Evolutionary conservation across 768 basidiomycete genomes (phyloP), one percentile per base, ranked within the genome.

Genomic region (Lepiota brunneoincarnata): DNA sequence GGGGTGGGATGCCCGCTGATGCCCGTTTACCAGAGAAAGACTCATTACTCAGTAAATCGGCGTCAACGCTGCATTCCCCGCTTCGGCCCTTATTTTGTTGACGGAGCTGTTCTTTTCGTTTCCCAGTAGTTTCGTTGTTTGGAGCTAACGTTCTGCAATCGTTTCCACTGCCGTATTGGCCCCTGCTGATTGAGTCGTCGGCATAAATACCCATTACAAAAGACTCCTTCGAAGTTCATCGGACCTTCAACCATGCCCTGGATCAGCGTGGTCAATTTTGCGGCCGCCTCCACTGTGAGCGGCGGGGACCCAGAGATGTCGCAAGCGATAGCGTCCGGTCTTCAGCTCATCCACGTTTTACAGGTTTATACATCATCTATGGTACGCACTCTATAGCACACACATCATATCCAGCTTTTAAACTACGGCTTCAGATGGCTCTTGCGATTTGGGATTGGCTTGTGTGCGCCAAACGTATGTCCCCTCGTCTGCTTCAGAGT

Each of bases 291-390:
- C 23, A 41, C 48, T 10, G 36, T 17, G 12, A 40, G 40, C 21
- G 36, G 28, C 20, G 38, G 43, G 26, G 54, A 49, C 23, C 28
- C 48, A 23, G 24, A 39, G 20, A 18, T 39, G 10, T n/a, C 17
- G 34, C 15, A 46, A 15, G 9, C 47, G 24, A 35, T 46, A 9
- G 49, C 50, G 11, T n/a, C 14, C 15, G 51, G 51, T 20, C 51
- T 59, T 35, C 52, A 50, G 31, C 56, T 59, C 20, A 52, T 54
- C 21, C 59, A 59, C 34, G 31, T 55, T 20, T 35, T 59, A 18
- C 56, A 59, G 20, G 59, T 59, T 21, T 59, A 59, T 42, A 59
- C 59, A 3, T 57, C 59, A 6, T 50, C 55, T 6, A 57, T 59
- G 55, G 58, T 59, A 17, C 4, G 55, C 18, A 20, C 31, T 28